Evolutionary conservation across 2,329 filamentous ascomycete genomes (phyloP), one percentile per base, ranked within the genome.

Genomic region (Zymoseptoria crescenta): DNA sequence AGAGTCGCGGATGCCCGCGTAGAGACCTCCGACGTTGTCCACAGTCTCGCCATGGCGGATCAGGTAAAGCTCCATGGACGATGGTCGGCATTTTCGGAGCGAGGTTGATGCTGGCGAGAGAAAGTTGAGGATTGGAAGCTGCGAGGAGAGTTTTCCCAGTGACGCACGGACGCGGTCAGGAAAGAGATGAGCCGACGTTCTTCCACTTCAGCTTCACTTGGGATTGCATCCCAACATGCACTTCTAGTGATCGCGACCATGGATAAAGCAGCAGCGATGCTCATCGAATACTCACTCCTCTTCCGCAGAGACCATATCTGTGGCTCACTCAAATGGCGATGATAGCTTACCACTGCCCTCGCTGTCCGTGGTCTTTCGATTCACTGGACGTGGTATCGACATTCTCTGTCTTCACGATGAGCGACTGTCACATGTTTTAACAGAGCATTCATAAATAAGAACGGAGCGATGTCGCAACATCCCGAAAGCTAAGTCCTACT

Each of bases 1-100:
- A 1, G 91, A 93, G 75, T 96, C 89, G 72, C 85, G 88, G 55
- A 85, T 83, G 60, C 91, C 91, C 67, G 91, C 91, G 75, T 88
- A 92, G 60, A 89, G 75, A 57, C 86, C 83, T 10, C 58, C 59
- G 59, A 94, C 87, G 73, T 96, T 96, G 75, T 96, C 89, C 64
- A 95, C 88, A 16, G 90, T 93, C 77, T 96, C 91, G 70, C 87
- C 91, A 79, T 96, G 91, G 58, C 91, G 86, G 68, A 96, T 84
- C 67, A 96, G 81, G 68, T 91, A 85, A 57, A 96, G 73, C 69
- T 80, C 81, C 82, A 87, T 83, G 51, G 52, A 45, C 52, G 28
- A 30, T 10, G 52, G 52, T 55, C 55, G 24, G 35, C 35, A 45
- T 45, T 45, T n/a, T 56, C 56, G 30, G 55, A 19, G 10, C 49